Evolutionary conservation across 331 rosid species (phyloP), one percentile per base, ranked within the genome.

Genomic region (Malus hybrid): DNA sequence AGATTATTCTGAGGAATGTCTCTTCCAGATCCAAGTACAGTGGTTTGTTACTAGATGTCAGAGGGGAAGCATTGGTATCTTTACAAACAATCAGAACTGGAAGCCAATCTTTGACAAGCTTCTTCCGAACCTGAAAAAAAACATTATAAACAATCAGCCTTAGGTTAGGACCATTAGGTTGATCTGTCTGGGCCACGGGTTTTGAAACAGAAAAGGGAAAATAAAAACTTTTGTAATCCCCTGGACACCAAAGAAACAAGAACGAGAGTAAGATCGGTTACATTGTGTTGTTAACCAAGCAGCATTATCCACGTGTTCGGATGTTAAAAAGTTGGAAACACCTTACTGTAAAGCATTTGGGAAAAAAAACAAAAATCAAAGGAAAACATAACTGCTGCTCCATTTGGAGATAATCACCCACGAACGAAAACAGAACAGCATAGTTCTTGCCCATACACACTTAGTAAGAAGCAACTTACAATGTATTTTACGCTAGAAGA

Each of bases 61-160:
- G 74, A 34, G 95, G 93, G 4, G 97, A 87, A 65, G 82, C 85
- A 72, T 82, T 85, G 79, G 82, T 85, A 79, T 90, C 97, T 83
- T 92, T 94, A 92, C 97, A 90, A 11, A 85, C 86, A 28, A 90
- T 76, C 80, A 94, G 85, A 79, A 94, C 97, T 0, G 99, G 96
- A 36, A 94, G 96, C 99, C 99, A 94, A 66, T 87, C 84, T 70
- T 86, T 85, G 11, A 94, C 95, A 1, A 94, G 93, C 85, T 87
- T 92, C 88, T 83, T 94, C 74, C 99, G 85, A 65, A 94, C 93
- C 98, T 94, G 90, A 76, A 79, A 48, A 59, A 76, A 15, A 39
- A 39, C 57, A 60, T 65, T 66, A 7, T 56, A 28, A 65, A 48
- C 15, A 39, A 24, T n/a, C 36, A 60, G 33, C 10, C 2, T 27